Conservation (phyloP, 2,329 filamentous ascomycete species). For the Furcasterigmium sp. region DNA sequence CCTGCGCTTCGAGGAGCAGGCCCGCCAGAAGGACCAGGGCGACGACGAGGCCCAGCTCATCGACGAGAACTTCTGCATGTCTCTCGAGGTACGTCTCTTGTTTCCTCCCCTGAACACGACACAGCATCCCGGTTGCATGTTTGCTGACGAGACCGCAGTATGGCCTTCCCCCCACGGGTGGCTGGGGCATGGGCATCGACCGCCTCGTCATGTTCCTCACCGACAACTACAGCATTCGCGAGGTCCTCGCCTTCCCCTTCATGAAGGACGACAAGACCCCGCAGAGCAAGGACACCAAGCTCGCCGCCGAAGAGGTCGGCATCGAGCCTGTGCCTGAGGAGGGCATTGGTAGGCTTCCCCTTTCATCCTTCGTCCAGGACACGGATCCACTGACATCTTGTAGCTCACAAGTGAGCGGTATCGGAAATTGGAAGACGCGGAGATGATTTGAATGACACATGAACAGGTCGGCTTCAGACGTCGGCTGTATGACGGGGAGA, state of each 20-base stretch:
- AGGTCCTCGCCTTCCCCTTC: slow-evolving; percentile 94
- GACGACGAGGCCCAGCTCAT: slow-evolving; percentile 96
- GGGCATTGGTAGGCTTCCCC: slow-evolving; percentile 35
- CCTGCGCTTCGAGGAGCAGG: slow-evolving; percentile 70
- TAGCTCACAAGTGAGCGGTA: slow-evolving; percentile 16
- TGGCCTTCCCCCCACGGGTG: slow-evolving; percentile 86
- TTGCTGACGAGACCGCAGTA: slow-evolving; percentile 36
- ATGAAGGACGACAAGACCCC: slow-evolving; percentile 76
- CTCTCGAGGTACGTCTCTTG: slow-evolving; percentile 55
- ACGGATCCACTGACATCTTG: neutral
- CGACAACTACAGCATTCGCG: slow-evolving; percentile 86
- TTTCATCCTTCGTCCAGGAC: neutral
- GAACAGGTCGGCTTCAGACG: slow-evolving; percentile 5
- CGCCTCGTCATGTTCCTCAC: slow-evolving; percentile 94
- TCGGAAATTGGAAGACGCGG: too few relatives aligned
- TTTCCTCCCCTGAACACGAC: neutral
- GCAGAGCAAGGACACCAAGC: slow-evolving; percentile 43
- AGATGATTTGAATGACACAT: slow-evolving; percentile 1
- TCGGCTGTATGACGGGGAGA: neutral
- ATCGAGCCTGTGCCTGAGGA: slow-evolving; percentile 55
- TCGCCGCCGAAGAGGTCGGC: slow-evolving; percentile 58
- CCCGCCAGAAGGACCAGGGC: slow-evolving; percentile 89
- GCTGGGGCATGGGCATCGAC: slow-evolving; percentile 96
- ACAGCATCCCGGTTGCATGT: too few relatives aligned
- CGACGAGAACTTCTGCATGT: slow-evolving; percentile 91